phyloP scores from a whole-genome alignment of 1,139 yeast species.

The Taphrina sp. region DNA sequence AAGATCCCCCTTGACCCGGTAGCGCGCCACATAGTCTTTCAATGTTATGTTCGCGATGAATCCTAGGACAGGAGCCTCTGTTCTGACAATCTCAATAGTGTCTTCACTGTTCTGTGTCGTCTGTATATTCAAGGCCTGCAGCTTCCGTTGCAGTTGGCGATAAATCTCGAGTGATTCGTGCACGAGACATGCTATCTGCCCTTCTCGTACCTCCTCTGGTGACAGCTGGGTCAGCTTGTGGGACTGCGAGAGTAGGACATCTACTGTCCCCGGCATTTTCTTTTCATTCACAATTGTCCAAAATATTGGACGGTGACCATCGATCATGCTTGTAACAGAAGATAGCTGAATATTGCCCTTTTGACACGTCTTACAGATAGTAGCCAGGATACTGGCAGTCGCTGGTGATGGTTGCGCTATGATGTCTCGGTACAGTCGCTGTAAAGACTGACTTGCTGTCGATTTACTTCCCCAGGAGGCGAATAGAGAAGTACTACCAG shows the following conservation, averaged over 20 bases:
- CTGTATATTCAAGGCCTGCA: too few relatives aligned
- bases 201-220: neutral
- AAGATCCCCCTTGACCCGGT: slow-evolving; percentile 1
- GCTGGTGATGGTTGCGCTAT: neutral
- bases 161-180: slow-evolving; percentile 4
- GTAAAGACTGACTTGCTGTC: slow-evolving; percentile 4
- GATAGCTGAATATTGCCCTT: neutral
- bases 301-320: slow-evolving; percentile 16
- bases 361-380: slow-evolving; percentile 10
- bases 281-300: slow-evolving; percentile 19
- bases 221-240: neutral
- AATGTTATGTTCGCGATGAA: slow-evolving; percentile 13
- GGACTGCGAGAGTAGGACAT: slow-evolving; percentile 6
- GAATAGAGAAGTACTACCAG: neutral
- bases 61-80: slow-evolving; percentile 19
- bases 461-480: slow-evolving; percentile 1
- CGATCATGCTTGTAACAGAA: neutral
- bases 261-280: slow-evolving; percentile 17
- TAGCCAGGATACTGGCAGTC: slow-evolving; percentile 8
- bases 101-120: slow-evolving; percentile 2
- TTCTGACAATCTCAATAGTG: slow-evolving; percentile 4
- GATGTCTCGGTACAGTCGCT: slow-evolving; percentile 11
- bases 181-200: slow-evolving; percentile 13
- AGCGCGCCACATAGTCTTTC: slow-evolving; percentile 12
- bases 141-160: neutral